Conservation (phyloP, 1,284 basidiomycete species). For the Pulchroboletus neoregius region DNA sequence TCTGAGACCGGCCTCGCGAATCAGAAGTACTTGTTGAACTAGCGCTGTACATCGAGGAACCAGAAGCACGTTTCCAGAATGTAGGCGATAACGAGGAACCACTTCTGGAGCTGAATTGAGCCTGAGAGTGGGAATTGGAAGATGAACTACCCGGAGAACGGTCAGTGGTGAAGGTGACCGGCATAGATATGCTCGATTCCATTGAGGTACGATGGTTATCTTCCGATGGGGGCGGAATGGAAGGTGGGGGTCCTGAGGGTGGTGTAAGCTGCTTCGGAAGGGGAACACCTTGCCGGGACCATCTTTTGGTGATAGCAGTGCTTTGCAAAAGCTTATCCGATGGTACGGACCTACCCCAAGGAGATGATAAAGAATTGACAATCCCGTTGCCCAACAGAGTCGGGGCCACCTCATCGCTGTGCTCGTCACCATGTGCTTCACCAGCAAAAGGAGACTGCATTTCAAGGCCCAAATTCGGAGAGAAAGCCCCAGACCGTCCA, state of each 20-base stretch:
- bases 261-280: conserved; percentile 53
- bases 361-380: neutral
- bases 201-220: conserved; percentile 19
- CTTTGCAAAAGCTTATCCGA: conserved; percentile 16
- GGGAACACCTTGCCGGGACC: conserved; percentile 54
- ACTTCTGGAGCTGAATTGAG: conserved; percentile 44
- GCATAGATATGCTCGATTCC: conserved; percentile 25
- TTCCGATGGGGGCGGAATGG: conserved; percentile 36
- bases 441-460: neutral
- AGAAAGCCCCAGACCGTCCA: conserved; percentile 4
- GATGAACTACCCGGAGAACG: conserved; percentile 43
- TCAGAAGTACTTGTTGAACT: conserved; percentile 47
- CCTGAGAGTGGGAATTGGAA: conserved; percentile 35
- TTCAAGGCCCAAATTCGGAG: conserved; percentile 1
- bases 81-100: conserved; percentile 46
- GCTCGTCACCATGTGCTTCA: conserved; percentile 2
- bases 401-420: conserved; percentile 2
- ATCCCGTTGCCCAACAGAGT: conserved; percentile 3
- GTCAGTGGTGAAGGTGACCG: conserved; percentile 38
- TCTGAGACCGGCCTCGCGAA: conserved; percentile 33
- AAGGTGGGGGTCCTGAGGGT: conserved; percentile 56
- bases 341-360: conserved; percentile 1
- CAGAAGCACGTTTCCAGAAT: conserved; percentile 58
- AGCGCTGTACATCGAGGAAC: conserved; percentile 50
- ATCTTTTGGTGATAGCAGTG: conserved; percentile 43